Base-by-base conservation (phyloP, 106 monocot genomes). In the Cymbidium sinense region DNA sequence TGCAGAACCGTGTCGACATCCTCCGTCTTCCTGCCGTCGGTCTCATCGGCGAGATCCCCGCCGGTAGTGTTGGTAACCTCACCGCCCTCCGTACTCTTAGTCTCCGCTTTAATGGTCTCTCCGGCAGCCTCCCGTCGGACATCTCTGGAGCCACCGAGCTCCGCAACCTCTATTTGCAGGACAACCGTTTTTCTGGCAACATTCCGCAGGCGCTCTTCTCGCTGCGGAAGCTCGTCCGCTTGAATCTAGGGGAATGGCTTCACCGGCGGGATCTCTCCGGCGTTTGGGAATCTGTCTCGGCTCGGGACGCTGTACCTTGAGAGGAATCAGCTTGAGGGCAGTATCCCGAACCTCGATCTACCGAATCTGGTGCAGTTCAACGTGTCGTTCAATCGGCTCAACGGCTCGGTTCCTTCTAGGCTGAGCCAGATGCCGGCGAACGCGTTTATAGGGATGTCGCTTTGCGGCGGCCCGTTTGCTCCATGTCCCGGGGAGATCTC, bases 311-410 rank as follows among this genome's bases (percentile, higher is more conserved):
- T 95, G 30, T 79, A 70, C 61, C 82, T 95, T 34, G 83, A 91
- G 54, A 70, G 34, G 34, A 95, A 95, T 70, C 35, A 61, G 37
- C 77, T 95, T n/a, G 11, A 62, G 62, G 93, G 85, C 29, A 39
- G 71, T 70, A 80, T 85, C 70, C 83, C 83, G 43, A 75, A 83
- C 20, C 61, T 95, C 15, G 73, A 87, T 30, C 75, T 89, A 12
- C 69, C 79, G 9, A 80, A 76, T 17, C 76, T 95, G 28, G 72
- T 4, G 6, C 80, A 85, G 70, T 90, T 95, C 85, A 90, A 95
- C 44, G 92, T 92, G 17, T 95, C 95, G 0, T 92, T 39, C 80
- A 95, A 92, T 65, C 54, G 81, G 47, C 81, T 95, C 71, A 92
- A 85, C 21, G 95, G 90, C 18, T 88, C 95, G 34, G 85, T 92